These are phyloP conservation scores for Fraxinus quadrangulata DNA, from an alignment of 257 asterid genomes.

Conservation along the genomic window DNA sequence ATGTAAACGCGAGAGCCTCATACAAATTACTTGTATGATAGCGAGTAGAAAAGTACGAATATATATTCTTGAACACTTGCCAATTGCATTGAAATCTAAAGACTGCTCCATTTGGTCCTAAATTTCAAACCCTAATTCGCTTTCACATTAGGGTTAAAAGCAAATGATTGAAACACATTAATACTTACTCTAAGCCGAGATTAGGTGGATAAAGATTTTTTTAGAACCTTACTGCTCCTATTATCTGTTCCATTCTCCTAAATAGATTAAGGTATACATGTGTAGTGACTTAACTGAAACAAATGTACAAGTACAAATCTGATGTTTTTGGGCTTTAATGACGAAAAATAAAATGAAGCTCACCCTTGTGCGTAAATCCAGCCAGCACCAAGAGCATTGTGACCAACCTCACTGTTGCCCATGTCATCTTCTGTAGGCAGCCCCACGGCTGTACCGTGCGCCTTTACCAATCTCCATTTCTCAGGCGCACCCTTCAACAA, in stretches of 20 bases:
- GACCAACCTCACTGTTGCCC: slow-evolving; percentile 99
- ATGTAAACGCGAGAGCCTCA: no score
- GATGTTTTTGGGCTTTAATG: background rate
- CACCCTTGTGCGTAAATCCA: slow-evolving; percentile 97
- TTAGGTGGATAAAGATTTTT: background rate
- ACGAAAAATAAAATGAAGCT: slow-evolving; percentile 24
- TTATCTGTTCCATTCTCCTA: background rate
- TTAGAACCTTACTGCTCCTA: background rate
- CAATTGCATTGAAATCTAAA: no score
- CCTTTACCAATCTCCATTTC: slow-evolving; percentile 72
- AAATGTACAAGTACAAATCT: background rate
- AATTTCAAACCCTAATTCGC: background rate
- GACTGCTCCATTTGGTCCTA: background rate
- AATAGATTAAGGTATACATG: background rate
- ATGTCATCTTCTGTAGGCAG: slow-evolving; percentile 95
- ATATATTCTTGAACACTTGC: no score
- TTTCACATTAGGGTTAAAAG: background rate
- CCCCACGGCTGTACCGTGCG: slow-evolving; percentile 94
- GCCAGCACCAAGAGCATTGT: slow-evolving; percentile 99
- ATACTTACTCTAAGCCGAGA: background rate
- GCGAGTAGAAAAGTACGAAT: no score
- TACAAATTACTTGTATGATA: no score
- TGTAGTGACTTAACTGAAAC: background rate
- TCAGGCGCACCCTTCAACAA: slow-evolving; percentile 43
- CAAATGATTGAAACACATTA: background rate